Evolutionary conservation across 2,329 filamentous ascomycete genomes (phyloP).

Genomic region (Scedosporium dehoogii): DNA sequence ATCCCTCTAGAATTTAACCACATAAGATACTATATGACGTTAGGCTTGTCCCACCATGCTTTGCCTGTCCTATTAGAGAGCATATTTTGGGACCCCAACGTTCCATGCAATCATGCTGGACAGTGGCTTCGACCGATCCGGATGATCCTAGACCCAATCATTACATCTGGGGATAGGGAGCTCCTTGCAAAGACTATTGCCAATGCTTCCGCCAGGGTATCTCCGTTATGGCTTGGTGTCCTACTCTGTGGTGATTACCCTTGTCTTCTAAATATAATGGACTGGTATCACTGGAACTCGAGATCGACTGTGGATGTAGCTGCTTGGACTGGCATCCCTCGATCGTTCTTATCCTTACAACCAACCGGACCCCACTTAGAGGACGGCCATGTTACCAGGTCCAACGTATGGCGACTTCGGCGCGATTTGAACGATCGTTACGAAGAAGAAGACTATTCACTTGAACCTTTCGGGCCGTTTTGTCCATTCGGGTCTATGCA

Average conservation of each 20-base stretch:
- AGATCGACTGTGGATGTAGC: not conserved
- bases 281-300: not conserved
- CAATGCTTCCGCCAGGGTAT: not conserved
- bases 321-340: not conserved
- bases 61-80: not conserved
- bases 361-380: not conserved
- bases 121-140: not conserved
- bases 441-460: not conserved
- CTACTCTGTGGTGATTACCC: not conserved
- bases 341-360: not conserved
- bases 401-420: not conserved
- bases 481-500: not conserved
- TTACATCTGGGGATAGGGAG: not conserved
- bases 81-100: not conserved
- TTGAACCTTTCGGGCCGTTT: not conserved
- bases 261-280: not conserved
- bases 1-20: not conserved
- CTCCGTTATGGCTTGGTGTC: not conserved
- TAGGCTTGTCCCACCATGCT: not conserved
- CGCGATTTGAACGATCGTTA: not conserved
- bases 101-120: not conserved
- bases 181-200: not conserved
- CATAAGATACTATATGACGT: not conserved
- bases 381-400: not conserved
- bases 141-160: not conserved